Evolutionary conservation across 2,329 filamentous ascomycete species (phyloP), one percentile per base, ranked within the genome.

Genomic region (Cercospora sp.): DNA sequence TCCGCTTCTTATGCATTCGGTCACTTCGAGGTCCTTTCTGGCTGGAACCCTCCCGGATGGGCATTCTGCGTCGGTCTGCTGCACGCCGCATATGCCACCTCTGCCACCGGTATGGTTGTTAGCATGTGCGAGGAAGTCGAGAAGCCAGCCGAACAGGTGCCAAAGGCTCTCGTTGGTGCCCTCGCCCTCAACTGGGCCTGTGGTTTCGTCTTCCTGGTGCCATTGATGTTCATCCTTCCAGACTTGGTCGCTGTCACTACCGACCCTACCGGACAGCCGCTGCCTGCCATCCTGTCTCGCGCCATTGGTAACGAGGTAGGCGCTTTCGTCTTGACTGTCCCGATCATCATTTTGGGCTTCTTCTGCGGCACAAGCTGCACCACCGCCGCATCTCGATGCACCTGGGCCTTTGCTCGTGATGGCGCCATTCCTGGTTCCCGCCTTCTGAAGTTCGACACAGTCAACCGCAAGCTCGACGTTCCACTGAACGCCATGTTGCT

Each of bases 31-130:
- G 82, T 84, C 28, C 85, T 84, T 68, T 91, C 90, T 3, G 90
- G 90, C 67, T 93, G 90, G 90, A 81, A 84, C 3, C 82, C 85
- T 51, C 81, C 84, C 42, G 90, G 90, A 74, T 92, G 90, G 90
- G 89, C 89, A 3, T 92, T 91, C 81, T 88, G 86, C 76, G 88
- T 92, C 68, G 90, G 90, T 76, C 84, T 92, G 30, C 82, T 92
- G 20, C 90, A 91, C 74, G 90, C 88, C 60, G 90, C 88, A 69
- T 92, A 92, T 75, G 89, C 89, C 57, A 91, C 90, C 13, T 92
- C 90, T 3, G 90, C 89, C 16, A 92, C 90, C 0, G 91, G 91
- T 79, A 93, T 93, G 90, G 90, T 93, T 68, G 90, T 92, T 40
- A 90, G 87, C 70, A 92, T 91, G 90, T 91, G 89, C 74, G 90